These are phyloP conservation scores for Oidium heveae DNA, from an alignment of 2,329 filamentous ascomycete genomes.

Conservation along the genomic window DNA sequence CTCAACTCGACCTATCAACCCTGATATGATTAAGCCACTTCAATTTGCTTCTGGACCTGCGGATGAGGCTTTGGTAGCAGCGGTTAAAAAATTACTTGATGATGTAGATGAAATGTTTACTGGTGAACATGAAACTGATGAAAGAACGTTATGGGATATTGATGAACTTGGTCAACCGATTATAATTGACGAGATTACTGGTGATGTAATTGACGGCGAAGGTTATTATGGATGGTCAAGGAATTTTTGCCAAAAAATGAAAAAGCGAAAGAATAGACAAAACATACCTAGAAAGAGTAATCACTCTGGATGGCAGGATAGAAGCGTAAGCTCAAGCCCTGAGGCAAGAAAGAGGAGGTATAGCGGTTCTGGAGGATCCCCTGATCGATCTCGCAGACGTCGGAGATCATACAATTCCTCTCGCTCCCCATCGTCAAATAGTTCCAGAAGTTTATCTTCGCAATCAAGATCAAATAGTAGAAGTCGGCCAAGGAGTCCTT, in stretches of 20 bases:
- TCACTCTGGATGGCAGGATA: conserved; percentile 1
- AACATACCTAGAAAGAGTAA: conserved; percentile 4
- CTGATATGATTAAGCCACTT: conserved; percentile 43
- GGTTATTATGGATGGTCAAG: conserved; percentile 80
- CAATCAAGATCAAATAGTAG: conserved; percentile 6
- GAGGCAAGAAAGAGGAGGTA: conserved; percentile 10
- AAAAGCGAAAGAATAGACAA: conserved; percentile 20
- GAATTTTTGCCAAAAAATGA: conserved; percentile 62
- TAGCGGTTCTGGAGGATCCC: conserved; percentile 10
- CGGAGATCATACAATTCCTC: conserved; percentile 13
- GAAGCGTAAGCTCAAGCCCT: conserved; percentile 10
- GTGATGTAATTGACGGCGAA: conserved; percentile 33
- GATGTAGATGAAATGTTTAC: conserved; percentile 46
- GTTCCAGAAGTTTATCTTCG: conserved; percentile 3
- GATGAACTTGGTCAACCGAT: conserved; percentile 50
- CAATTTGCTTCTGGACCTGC: conserved; percentile 44
- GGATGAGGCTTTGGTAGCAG: conserved; percentile 35
- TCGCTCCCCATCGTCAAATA: conserved; percentile 9
- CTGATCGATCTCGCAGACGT: conserved; percentile 5
- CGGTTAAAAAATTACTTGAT: conserved; percentile 44
- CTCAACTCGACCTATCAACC: conserved; percentile 47
- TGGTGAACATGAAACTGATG: conserved; percentile 22
- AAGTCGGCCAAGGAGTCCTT: conserved; percentile 3
- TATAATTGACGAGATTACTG: conserved; percentile 37
- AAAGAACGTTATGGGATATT: conserved; percentile 32